Conservation (phyloP, 495 filamentous ascomycete genomes). For the Platismatia glauca region DNA sequence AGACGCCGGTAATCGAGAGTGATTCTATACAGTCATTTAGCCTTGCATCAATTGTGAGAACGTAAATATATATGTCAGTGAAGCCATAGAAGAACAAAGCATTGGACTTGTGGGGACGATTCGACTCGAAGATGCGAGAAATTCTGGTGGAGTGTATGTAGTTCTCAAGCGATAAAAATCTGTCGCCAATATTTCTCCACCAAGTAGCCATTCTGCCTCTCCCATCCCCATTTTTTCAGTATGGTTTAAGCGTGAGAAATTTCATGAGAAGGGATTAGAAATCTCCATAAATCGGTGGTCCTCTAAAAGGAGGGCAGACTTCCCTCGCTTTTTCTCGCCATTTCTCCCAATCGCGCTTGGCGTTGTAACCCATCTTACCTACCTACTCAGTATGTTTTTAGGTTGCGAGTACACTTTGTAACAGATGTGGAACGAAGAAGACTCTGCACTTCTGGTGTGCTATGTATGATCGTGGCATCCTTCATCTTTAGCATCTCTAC, state of each 20-base stretch:
- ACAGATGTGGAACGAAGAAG: not conserved
- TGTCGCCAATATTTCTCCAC: not conserved
- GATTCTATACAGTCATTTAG: not conserved
- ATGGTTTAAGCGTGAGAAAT: not conserved
- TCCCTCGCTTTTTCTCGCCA: not conserved
- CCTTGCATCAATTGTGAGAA: not conserved
- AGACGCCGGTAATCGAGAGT: not conserved
- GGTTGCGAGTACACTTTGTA: not conserved
- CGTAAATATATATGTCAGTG: not conserved
- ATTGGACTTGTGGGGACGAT: too few species aligned
- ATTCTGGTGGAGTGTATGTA: too few species aligned
- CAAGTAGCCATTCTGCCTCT: too few species aligned
- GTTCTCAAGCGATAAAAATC: not conserved
- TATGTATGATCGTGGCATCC: not conserved
- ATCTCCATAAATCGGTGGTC: too few species aligned
- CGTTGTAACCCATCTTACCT: not conserved
- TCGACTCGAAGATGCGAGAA: too few species aligned
- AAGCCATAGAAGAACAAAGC: too few species aligned
- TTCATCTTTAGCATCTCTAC: not conserved
- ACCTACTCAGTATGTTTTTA: not conserved
- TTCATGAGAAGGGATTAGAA: too few species aligned
- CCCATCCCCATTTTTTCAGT: not conserved
- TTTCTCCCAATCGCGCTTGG: not conserved
- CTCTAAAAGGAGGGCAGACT: not conserved
- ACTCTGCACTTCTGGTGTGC: not conserved